A percentile compares a stretch with the other conserved stretches of the same genome.
Conservation (phyloP, 306 rosid genomes). For the Vicia sativa region DNA sequence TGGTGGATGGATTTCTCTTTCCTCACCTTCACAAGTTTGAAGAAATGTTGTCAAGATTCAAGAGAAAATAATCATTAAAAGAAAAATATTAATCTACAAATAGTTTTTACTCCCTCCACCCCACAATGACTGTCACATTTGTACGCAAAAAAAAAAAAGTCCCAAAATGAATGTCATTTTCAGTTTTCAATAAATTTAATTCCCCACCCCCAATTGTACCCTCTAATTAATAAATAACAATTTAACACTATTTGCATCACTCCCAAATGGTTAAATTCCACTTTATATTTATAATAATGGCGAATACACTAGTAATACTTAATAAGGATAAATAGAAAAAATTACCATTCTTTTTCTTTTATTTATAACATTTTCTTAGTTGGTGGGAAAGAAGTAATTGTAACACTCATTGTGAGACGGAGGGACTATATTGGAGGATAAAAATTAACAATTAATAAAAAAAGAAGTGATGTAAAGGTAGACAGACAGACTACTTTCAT, state of each 20-base stretch:
- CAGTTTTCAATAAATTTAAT: neutral
- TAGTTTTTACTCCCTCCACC: conserved; percentile 1
- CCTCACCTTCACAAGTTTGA: conserved; percentile 69
- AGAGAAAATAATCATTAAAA: conserved; percentile 37
- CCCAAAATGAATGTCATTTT: neutral
- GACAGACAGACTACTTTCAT: neutral
- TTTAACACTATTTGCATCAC: neutral
- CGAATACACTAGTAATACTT: neutral
- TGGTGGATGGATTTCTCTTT: conserved; percentile 93
- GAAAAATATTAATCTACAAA: conserved; percentile 18
- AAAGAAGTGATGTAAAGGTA: conserved; percentile 25
- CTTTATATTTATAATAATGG: neutral
- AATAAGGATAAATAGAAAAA: neutral
- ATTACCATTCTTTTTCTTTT: neutral
- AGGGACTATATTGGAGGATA: neutral
- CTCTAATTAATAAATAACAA: neutral
- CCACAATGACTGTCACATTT: neutral
- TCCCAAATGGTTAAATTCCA: neutral
- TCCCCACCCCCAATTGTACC: neutral
- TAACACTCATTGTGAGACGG: neutral
- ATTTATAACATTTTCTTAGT: neutral
- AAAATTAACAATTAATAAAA: conserved; percentile 17
- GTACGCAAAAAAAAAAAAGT: neutral
- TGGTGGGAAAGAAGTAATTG: neutral
- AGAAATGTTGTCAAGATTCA: conserved; percentile 41